Percentiles rank a stretch among this genome's conserved stretches.
Conservation (phyloP, 169 alveolate genomes). For the Plasmodium vivax region DNA sequence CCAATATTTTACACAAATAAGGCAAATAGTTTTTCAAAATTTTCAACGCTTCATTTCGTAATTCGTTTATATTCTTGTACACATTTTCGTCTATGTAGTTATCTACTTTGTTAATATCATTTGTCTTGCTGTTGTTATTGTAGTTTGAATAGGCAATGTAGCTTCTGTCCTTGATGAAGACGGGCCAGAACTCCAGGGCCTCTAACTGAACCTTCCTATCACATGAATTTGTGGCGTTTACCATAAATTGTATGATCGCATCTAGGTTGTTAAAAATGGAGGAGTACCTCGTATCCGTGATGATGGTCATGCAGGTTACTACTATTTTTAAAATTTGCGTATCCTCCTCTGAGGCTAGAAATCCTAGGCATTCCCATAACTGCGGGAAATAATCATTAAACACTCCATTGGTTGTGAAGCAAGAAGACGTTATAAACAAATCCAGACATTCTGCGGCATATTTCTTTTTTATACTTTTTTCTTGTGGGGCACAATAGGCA, state of each 20-base stretch:
- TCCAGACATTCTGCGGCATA: conserved; percentile 75
- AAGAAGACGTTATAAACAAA: conserved; percentile 46
- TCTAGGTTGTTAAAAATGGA: conserved; percentile 81
- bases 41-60: conserved; percentile 65
- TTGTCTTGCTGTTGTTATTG: conserved; percentile 29
- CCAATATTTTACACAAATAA: conserved; percentile 77
- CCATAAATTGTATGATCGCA: conserved; percentile 84
- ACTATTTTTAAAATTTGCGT: conserved; percentile 79
- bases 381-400: conserved; percentile 76
- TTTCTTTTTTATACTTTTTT: conserved; percentile 44
- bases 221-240: conserved; percentile 81
- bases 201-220: conserved; percentile 86
- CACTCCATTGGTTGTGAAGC: conserved; percentile 63
- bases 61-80: conserved; percentile 70
- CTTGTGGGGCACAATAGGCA: conserved; percentile 54
- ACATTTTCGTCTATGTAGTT: conserved; percentile 55
- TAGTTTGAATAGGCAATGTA: conserved; percentile 72
- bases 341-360: conserved; percentile 79
- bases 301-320: conserved; percentile 79
- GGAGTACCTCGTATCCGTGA: conserved; percentile 82
- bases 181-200: conserved; percentile 89
- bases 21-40: conserved; percentile 75
- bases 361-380: conserved; percentile 84
- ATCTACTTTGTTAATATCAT: conserved; percentile 5
- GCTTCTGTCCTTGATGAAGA: conserved; percentile 77